Evolutionary conservation across 345 rosid species (phyloP).

Genomic region (Diplotaxis tenuifolia): DNA sequence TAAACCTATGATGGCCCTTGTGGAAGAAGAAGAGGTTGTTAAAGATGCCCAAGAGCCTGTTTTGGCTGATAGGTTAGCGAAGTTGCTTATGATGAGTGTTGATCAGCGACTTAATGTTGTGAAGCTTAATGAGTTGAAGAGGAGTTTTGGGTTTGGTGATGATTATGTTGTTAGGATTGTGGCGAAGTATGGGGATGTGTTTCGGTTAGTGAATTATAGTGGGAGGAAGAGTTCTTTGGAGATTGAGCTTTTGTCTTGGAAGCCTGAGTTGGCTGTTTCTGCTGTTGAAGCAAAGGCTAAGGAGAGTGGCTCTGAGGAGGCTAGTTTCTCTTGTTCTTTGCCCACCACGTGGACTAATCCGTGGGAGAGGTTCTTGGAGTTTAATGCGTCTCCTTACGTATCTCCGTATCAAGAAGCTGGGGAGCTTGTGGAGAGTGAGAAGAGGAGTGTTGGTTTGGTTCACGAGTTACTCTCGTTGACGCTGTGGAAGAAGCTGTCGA

Average conservation of each 20-base stretch:
- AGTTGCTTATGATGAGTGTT: constrained; percentile 81
- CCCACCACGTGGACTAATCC: constrained; percentile 79
- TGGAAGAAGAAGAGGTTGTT: constrained; percentile 74
- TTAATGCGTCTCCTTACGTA: constrained; percentile 67
- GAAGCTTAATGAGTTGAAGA: constrained; percentile 66
- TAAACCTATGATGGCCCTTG: constrained; percentile 66
- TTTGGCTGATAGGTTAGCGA: constrained; percentile 54
- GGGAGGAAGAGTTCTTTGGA: constrained; percentile 94
- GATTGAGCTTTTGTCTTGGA: constrained; percentile 79
- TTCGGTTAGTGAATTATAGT: constrained; percentile 59
- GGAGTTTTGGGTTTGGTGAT: constrained; percentile 80
- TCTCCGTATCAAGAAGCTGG: constrained; percentile 59
- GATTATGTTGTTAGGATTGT: constrained; percentile 77
- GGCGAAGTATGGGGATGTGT: constrained; percentile 58
- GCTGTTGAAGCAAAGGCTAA: constrained; percentile 62
- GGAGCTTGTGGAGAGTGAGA: constrained; percentile 64
- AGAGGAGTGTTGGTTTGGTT: constrained; percentile 65
- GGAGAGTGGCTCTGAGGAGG: constrained; percentile 49
- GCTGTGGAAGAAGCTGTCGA: constrained; percentile 82
- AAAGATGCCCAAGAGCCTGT: constrained; percentile 68
- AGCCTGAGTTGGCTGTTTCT: constrained; percentile 65
- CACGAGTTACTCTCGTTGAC: constrained; percentile 79
- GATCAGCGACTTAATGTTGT: constrained; percentile 69
- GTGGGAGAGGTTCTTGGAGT: constrained; percentile 68
- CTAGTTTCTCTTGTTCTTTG: constrained; percentile 60